Percentiles rank a stretch among this genome's conserved stretches.
Conservation (phyloP, 1,139 yeast species). For the Zhuliangozyma parablackwelliae region DNA sequence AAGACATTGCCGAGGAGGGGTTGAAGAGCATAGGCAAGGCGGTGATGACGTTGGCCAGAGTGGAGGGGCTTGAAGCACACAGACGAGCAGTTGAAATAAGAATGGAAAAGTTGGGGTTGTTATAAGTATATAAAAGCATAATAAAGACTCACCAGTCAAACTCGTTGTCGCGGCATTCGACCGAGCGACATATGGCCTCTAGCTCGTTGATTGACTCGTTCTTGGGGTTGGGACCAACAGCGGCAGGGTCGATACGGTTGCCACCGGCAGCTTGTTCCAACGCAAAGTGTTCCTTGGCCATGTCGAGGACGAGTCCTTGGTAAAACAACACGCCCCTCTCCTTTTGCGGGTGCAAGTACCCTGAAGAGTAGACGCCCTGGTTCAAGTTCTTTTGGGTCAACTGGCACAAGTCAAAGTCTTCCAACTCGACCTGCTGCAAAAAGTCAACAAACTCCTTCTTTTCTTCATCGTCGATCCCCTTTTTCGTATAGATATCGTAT, state of each 20-base stretch:
- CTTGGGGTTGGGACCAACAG: slow-evolving; percentile 31
- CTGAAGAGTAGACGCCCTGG: slow-evolving; percentile 55
- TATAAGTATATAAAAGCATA: slow-evolving; percentile 9
- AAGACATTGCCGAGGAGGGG: slow-evolving; percentile 83
- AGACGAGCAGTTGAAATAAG: slow-evolving; percentile 93
- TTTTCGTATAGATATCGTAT: slow-evolving; percentile 58
- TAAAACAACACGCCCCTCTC: slow-evolving; percentile 57
- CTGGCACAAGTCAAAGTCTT: slow-evolving; percentile 56
- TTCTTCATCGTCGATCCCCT: slow-evolving; percentile 46
- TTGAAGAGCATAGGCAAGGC: slow-evolving; percentile 85
- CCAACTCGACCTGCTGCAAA: slow-evolving; percentile 55
- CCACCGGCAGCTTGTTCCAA: slow-evolving; percentile 41
- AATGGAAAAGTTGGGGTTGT: slow-evolving; percentile 70
- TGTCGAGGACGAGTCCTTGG: slow-evolving; percentile 52
- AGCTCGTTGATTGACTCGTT: slow-evolving; percentile 45
- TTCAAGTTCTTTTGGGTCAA: slow-evolving; percentile 56
- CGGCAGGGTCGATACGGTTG: slow-evolving; percentile 48
- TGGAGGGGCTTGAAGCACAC: slow-evolving; percentile 96
- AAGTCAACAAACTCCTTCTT: slow-evolving; percentile 61
- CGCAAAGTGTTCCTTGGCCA: slow-evolving; percentile 52
- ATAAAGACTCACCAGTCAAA: slow-evolving; percentile 8
- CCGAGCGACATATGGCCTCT: slow-evolving; percentile 44
- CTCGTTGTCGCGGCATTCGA: slow-evolving; percentile 32
- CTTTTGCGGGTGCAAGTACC: slow-evolving; percentile 54
- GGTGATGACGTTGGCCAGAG: slow-evolving; percentile 94